Conservation (phyloP, 257 asterid genomes). For the Lithospermum erythrorhizon region DNA sequence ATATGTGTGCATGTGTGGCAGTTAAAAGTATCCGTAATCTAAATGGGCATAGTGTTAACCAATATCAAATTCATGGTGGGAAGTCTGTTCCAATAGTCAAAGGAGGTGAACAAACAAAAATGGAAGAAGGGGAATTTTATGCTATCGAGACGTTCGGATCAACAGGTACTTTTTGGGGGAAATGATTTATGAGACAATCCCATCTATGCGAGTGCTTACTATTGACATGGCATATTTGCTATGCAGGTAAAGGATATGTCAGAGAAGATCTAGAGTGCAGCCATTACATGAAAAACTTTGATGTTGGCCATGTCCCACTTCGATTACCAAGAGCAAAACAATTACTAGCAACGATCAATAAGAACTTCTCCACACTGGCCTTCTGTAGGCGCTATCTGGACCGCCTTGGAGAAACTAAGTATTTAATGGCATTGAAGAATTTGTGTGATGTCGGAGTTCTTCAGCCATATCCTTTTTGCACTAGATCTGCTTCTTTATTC, state of each 20-base stretch:
- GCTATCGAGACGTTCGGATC: constrained; percentile 98
- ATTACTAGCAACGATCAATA: constrained; percentile 82
- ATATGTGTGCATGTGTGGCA: constrained; percentile 22
- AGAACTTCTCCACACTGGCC: constrained; percentile 86
- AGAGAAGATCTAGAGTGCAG: constrained; percentile 98
- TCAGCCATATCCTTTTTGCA: constrained; percentile 40
- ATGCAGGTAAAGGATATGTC: constrained; percentile 81
- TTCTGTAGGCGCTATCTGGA: constrained; percentile 95
- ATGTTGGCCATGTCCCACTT: constrained; percentile 81
- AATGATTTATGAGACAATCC: not conserved
- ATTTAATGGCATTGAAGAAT: constrained; percentile 95
- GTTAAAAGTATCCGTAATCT: constrained; percentile 91
- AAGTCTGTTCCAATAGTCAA: constrained; percentile 95
- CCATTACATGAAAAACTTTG: constrained; percentile 97
- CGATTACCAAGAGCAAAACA: constrained; percentile 88
- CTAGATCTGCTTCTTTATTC: no score
- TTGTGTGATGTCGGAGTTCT: constrained; percentile 87
- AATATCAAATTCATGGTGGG: constrained; percentile 94
- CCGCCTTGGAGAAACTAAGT: constrained; percentile 87
- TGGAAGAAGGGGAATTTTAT: constrained; percentile 99
- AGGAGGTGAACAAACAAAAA: constrained; percentile 97
- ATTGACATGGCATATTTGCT: constrained; percentile 8
- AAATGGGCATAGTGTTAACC: constrained; percentile 93
- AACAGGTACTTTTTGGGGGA: constrained; percentile 41
- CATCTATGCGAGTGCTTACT: not conserved